A percentile compares a stretch with the other conserved stretches of the same genome.
Evolutionary conservation across 306 rosid genomes (phyloP).

Genomic region (Begonia masoniana): DNA sequence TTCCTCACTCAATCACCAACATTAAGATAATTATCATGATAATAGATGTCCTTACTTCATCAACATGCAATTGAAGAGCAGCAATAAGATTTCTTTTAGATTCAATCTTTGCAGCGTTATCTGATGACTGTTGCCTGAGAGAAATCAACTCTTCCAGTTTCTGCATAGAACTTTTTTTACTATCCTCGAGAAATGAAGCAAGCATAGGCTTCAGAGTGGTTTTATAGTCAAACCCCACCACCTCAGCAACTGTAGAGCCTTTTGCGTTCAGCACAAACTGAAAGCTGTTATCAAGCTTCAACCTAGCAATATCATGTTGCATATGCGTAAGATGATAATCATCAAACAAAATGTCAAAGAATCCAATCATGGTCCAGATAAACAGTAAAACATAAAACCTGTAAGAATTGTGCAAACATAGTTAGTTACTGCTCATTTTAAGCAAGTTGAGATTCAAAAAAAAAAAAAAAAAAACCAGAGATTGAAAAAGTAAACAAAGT

Average conservation of each 20-base stretch:
- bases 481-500: no score
- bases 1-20: no score
- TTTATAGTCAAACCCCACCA: slow-evolving; percentile 75
- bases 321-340: slow-evolving; percentile 1
- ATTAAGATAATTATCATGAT: no score
- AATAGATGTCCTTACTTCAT: slow-evolving; percentile 39
- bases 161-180: slow-evolving; percentile 50
- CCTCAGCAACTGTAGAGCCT: slow-evolving; percentile 63
- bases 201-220: slow-evolving; percentile 48
- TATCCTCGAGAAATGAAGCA: slow-evolving; percentile 31
- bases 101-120: slow-evolving; percentile 44
- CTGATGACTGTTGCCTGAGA: slow-evolving; percentile 46
- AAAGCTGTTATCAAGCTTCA: slow-evolving; percentile 51
- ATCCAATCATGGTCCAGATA: not conserved
- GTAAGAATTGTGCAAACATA: no score
- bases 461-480: no score
- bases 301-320: slow-evolving; percentile 22
- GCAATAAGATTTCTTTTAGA: slow-evolving; percentile 38
- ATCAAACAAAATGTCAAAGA: slow-evolving; percentile 3
- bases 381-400: no score
- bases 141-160: slow-evolving; percentile 49
- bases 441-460: no score
- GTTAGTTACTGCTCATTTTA: no score
- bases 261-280: slow-evolving; percentile 57
- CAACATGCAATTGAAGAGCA: slow-evolving; percentile 27